A percentile compares a stretch with the other conserved stretches of the same genome.
Conservation (phyloP, 2,329 filamentous ascomycete genomes). For the Leptodontidium sp. region DNA sequence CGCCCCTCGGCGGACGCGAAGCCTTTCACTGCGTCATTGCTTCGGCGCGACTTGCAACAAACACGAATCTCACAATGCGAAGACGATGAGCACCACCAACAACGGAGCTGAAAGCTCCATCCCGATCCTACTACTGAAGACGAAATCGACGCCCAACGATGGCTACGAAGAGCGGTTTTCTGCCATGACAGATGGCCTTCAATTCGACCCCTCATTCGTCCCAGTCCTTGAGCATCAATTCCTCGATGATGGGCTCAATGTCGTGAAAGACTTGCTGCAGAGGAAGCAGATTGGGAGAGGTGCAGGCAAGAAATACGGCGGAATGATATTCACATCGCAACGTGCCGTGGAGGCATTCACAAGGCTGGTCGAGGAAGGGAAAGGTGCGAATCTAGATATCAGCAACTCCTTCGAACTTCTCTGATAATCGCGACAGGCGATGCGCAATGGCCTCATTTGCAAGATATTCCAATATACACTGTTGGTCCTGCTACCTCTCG, state of each 20-base stretch:
- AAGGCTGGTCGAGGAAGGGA: conserved; percentile 62
- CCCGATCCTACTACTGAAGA: conserved; percentile 80
- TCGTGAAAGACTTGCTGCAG: conserved; percentile 60
- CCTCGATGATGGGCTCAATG: conserved; percentile 63
- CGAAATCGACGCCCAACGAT: conserved; percentile 75
- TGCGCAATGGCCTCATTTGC: conserved; percentile 59
- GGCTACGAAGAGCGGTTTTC: conserved; percentile 75
- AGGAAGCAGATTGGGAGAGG: conserved; percentile 51
- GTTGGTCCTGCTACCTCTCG: conserved; percentile 84
- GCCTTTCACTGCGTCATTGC: neutral
- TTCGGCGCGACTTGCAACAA: conserved; percentile 13
- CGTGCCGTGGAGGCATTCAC: conserved; percentile 82
- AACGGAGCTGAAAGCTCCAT: conserved; percentile 41
- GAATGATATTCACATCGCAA: conserved; percentile 86
- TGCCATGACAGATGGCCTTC: conserved; percentile 49
- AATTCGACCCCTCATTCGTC: conserved; percentile 73
- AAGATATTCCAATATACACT: conserved; percentile 72
- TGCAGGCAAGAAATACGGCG: conserved; percentile 64
- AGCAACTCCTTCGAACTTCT: conserved; percentile 3
- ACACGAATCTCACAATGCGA: conserved; percentile 27
- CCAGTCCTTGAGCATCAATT: conserved; percentile 80
- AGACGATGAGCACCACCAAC: conserved; percentile 33
- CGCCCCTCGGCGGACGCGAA: conserved; percentile 15
- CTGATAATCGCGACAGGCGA: conserved; percentile 31
- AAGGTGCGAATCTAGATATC: conserved; percentile 32